Evolutionary conservation across 1,139 yeast genomes (phyloP), one percentile per base, ranked within the genome.

Genomic region (Geotrichum carabidarum): DNA sequence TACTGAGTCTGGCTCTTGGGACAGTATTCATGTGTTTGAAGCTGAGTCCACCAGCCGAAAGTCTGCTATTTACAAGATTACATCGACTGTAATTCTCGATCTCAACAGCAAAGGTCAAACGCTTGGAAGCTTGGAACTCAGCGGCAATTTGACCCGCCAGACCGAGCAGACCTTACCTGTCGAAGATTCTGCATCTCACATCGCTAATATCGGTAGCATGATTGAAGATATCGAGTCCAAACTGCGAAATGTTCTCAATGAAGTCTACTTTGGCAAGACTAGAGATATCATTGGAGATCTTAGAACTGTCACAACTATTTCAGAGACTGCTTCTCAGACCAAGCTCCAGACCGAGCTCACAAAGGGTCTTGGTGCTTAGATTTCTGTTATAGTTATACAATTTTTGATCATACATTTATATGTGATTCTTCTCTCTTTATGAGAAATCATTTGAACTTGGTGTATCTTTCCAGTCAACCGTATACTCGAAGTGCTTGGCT

Each of bases 191-290:
- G 83, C 79, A 60, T 74, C 81, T 18, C 98, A 93, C 68, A 79
- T 93, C 58, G 82, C 90, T 50, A 90, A 91, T 65, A 74, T 93
- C 62, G 99, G 99, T 30, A 77, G 86, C 1, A 71, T 91, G 64
- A 80, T 93, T 31, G 99, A 93, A 71, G 96, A 89, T 61, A 79
- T 89, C 51, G 99, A 93, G 71, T 83, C 86, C 61, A 89, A 86
- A 68, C 77, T 93, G 73, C 80, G 99, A 70, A 88, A 86, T 65
- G 76, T 87, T 72, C 77, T 93, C 59, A 96, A 91, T 68, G 96
- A 89, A 60, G 98, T 93, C 31, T 93, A 93, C 69, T 93, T 93
- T 67, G 98, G 95, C 65, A 93, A 93, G 74, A 87, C 96, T 38
- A 83, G 88, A 66, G 97, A 91, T 67, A 84, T 91, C 52, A 73